Conservation (phyloP, 176 grass and related monocot species). For the Juncus effusus region DNA sequence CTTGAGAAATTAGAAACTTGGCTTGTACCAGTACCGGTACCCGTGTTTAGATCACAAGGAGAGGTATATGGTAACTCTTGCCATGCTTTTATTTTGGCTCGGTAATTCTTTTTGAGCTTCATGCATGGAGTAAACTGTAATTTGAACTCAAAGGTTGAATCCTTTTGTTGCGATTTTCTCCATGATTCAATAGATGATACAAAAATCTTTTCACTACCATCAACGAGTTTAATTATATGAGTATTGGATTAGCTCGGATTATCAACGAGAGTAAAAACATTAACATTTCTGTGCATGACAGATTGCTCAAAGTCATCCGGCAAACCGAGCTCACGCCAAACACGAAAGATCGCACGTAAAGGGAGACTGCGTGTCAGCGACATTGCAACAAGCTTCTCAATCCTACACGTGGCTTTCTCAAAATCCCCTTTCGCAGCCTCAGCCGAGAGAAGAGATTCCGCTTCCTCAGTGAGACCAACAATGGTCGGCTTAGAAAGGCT, state of each 20-base stretch:
- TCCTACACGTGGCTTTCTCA: constrained; percentile 15
- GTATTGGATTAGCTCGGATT: constrained; percentile 50
- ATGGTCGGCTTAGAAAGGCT: constrained; percentile 38
- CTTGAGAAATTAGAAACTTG: constrained; percentile 37
- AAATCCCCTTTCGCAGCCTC: constrained; percentile 21
- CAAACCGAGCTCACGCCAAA: constrained; percentile 81
- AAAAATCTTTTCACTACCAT: constrained; percentile 20
- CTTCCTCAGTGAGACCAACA: constrained; percentile 43
- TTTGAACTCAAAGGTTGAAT: constrained; percentile 45
- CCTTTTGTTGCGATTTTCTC: constrained; percentile 27
- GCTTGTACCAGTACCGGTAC: not conserved
- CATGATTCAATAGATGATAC: constrained; percentile 29
- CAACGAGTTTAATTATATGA: constrained; percentile 57
- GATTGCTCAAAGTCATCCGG: constrained; percentile 72
- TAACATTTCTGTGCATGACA: constrained; percentile 37
- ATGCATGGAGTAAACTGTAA: constrained; percentile 68
- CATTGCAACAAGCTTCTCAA: constrained; percentile 57
- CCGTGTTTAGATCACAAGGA: constrained; percentile 32
- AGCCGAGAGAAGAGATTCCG: constrained; percentile 34
- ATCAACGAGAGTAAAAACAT: constrained; percentile 42
- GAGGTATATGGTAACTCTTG: constrained; percentile 47
- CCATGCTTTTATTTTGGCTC: constrained; percentile 51
- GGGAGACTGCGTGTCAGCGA: constrained; percentile 47
- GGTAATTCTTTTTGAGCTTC: constrained; percentile 54
- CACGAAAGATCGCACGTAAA: constrained; percentile 60